phyloP scores from a whole-genome alignment of 1,139 yeast genomes.

The Sugiyamaella paludigena region DNA sequence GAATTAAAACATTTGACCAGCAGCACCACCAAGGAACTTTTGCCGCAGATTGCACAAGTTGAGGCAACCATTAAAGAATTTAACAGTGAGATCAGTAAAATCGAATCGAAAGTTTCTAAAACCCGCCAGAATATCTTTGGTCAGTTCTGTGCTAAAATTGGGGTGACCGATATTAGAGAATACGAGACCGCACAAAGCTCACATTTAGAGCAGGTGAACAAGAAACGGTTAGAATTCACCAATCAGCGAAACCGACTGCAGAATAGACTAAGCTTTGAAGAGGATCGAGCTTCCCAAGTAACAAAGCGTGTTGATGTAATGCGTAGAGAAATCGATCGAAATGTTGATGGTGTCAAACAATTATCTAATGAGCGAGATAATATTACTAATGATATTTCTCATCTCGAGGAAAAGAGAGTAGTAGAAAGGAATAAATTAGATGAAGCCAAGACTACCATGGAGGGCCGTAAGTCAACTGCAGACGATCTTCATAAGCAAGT shows the following conservation, averaged over 20 bases:
- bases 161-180: conserved; percentile 55
- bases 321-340: conserved; percentile 20
- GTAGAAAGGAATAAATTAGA: conserved; percentile 40
- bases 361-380: conserved; percentile 20
- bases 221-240: conserved; percentile 60
- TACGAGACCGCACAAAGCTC: conserved; percentile 65
- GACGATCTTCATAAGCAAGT: conserved; percentile 14
- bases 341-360: conserved; percentile 20
- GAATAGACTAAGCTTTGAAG: conserved; percentile 64
- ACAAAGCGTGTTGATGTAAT: conserved; percentile 25
- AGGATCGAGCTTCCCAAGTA: conserved; percentile 38
- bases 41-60: conserved; percentile 45
- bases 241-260: conserved; percentile 59
- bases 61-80: conserved; percentile 29
- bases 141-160: conserved; percentile 54
- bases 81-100: conserved; percentile 26
- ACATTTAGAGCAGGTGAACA: conserved; percentile 55
- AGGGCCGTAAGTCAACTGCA: conserved; percentile 10
- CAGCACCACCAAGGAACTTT: conserved; percentile 48
- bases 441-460: conserved; percentile 32
- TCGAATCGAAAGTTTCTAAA: conserved; percentile 27
- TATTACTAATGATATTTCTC: conserved; percentile 16
- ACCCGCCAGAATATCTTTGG: conserved; percentile 43
- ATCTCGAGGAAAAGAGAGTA: conserved; percentile 29
- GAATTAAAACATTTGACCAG: conserved; percentile 65